These are phyloP conservation scores for Pseudonitzschia delicatissima DNA, from an alignment of 108 stramenopile genomes.

Conservation along the genomic window DNA sequence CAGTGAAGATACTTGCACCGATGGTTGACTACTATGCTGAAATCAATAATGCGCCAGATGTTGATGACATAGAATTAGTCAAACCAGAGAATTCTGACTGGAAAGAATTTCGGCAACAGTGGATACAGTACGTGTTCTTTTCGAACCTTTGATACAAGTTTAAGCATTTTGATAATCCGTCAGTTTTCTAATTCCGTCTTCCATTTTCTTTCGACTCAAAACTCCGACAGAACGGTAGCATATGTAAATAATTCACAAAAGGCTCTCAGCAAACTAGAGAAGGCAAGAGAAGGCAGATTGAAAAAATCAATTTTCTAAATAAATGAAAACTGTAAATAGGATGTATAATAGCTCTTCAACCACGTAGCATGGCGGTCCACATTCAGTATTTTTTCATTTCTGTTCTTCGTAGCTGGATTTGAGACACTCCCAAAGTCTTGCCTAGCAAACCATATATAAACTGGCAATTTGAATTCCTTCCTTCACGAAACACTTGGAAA, in stretches of 20 bases:
- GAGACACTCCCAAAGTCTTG: too few species aligned
- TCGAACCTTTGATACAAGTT: background rate
- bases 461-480: background rate
- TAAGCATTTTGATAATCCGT: background rate
- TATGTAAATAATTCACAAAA: conserved; percentile 6
- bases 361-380: too few species aligned
- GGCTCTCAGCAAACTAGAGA: conserved; percentile 3
- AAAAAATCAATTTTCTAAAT: background rate
- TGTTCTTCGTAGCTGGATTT: too few species aligned
- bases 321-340: too few species aligned
- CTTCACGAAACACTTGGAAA: too few species aligned
- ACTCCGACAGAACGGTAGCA: conserved; percentile 4
- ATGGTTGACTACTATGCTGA: conserved; percentile 75
- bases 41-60: conserved; percentile 58
- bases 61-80: conserved; percentile 51
- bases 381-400: too few species aligned
- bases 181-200: background rate
- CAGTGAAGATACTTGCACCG: conserved; percentile 59
- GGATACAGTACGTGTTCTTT: conserved; percentile 61
- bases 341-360: too few species aligned
- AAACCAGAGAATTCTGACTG: conserved; percentile 55
- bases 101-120: conserved; percentile 62
- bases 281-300: background rate
- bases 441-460: background rate
- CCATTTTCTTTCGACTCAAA: background rate